These are phyloP conservation scores for Phaeosphaeriaceae sp. DNA, from an alignment of 2,329 filamentous ascomycete species.

Conservation along the genomic window DNA sequence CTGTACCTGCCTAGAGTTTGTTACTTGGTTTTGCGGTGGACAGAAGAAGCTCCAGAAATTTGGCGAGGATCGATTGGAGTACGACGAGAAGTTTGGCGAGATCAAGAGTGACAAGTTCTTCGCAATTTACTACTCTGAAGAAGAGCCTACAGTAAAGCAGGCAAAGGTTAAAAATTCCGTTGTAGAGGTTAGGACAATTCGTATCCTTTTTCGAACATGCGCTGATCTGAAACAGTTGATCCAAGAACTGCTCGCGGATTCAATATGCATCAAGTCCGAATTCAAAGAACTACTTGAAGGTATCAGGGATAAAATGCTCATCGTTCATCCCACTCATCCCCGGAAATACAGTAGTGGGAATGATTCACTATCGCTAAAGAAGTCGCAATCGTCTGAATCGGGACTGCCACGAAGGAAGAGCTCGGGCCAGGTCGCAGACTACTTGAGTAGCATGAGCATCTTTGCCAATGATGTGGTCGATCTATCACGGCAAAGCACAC, in stretches of 20 bases:
- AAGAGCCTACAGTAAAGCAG: background rate
- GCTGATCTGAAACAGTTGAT: background rate
- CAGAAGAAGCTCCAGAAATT: background rate
- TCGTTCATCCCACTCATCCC: background rate
- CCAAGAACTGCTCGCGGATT: background rate
- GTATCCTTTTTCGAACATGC: background rate
- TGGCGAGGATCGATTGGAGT: background rate
- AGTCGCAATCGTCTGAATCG: background rate
- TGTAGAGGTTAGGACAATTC: background rate
- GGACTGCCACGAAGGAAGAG: background rate
- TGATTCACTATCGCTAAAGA: background rate
- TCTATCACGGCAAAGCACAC: background rate
- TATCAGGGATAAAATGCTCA: background rate
- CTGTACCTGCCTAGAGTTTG: background rate
- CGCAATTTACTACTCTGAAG: background rate
- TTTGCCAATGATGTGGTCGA: background rate
- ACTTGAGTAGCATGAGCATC: background rate
- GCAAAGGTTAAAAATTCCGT: background rate
- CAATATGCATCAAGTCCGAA: background rate
- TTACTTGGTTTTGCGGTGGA: background rate
- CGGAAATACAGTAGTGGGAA: background rate
- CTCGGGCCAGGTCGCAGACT: background rate
- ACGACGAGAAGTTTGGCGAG: background rate
- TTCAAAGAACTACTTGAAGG: background rate
- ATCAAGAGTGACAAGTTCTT: background rate